phyloP scores from a whole-genome alignment of 805 yeast genomes.

The Candida corydali region DNA sequence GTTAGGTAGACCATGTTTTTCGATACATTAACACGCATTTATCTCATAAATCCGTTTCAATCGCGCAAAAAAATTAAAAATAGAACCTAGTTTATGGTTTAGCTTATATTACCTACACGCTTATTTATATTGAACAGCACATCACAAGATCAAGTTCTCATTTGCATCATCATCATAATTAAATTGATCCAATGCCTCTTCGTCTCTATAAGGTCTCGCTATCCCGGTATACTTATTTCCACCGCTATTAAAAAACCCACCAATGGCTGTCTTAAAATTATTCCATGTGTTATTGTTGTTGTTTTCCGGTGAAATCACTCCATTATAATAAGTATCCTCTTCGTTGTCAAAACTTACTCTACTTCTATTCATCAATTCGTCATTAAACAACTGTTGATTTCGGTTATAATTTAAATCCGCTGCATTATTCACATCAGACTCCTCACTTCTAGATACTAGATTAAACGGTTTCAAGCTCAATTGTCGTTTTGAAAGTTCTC shows the following conservation, averaged over 20 bases:
- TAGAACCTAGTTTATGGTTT: too few species aligned
- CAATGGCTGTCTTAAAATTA: neutral
- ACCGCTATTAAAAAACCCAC: neutral
- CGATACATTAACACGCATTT: too few species aligned
- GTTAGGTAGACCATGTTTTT: too few species aligned
- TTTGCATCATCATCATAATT: slow-evolving; percentile 33
- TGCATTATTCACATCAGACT: slow-evolving; percentile 10
- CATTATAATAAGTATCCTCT: neutral
- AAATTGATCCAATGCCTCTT: slow-evolving; percentile 28
- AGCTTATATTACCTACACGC: too few species aligned
- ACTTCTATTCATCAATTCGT: slow-evolving; percentile 16
- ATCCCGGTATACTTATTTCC: too few species aligned
- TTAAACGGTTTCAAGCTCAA: slow-evolving; percentile 26
- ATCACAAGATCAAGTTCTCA: slow-evolving; percentile 29
- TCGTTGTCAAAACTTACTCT: neutral
- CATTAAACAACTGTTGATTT: slow-evolving; percentile 23
- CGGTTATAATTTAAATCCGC: slow-evolving; percentile 26
- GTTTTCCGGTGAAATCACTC: neutral
- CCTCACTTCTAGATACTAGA: slow-evolving; percentile 8
- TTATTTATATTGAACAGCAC: too few species aligned
- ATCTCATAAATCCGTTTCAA: too few species aligned
- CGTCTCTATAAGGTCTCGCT: slow-evolving; percentile 10
- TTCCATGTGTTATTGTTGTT: neutral
- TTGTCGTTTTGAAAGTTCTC: slow-evolving; percentile 29
- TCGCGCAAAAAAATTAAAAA: too few species aligned